Conservation (phyloP, 2,329 filamentous ascomycete genomes). For the Claviceps monticola region DNA sequence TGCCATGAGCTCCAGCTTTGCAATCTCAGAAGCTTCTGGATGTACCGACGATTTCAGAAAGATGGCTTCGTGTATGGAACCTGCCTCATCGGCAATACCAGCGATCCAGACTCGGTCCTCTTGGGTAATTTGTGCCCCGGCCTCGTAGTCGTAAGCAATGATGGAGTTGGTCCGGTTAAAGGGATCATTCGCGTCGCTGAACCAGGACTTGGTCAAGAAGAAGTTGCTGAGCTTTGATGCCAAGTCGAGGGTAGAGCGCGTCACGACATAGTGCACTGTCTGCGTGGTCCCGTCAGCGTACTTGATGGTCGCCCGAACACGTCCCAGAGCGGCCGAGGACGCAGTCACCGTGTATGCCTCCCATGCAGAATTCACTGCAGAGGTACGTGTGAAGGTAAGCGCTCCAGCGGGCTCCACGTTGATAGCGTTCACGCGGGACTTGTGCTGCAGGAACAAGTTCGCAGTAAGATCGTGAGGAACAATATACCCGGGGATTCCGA, state of each 20-base stretch:
- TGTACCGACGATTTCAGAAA: conserved; percentile 39
- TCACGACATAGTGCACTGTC: conserved; percentile 42
- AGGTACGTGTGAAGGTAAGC: conserved; percentile 18
- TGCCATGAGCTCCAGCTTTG: conserved; percentile 29
- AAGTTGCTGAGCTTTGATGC: conserved; percentile 36
- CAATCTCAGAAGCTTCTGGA: conserved; percentile 33
- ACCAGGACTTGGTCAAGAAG: conserved; percentile 39
- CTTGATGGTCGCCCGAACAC: conserved; percentile 30
- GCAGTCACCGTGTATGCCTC: conserved; percentile 29
- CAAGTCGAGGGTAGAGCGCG: conserved; percentile 29
- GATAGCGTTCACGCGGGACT: conserved; percentile 26
- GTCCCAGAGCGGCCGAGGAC: conserved; percentile 30
- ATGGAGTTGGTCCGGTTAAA: conserved; percentile 40
- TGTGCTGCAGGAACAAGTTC: conserved; percentile 29
- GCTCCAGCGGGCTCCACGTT: conserved; percentile 23
- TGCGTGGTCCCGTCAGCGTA: conserved; percentile 35
- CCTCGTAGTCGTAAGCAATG: conserved; percentile 42
- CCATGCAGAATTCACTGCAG: conserved; percentile 6
- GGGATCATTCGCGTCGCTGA: conserved; percentile 34
- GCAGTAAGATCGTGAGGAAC: conserved; percentile 32
- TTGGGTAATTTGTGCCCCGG: conserved; percentile 26
- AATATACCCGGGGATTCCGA: conserved; percentile 41
- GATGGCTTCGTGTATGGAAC: conserved; percentile 41
- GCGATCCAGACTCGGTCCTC: conserved; percentile 42
- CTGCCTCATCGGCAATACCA: conserved; percentile 45